phyloP scores from a whole-genome alignment of 2,329 filamentous ascomycete genomes.

The Cryphonectria radicalis region DNA sequence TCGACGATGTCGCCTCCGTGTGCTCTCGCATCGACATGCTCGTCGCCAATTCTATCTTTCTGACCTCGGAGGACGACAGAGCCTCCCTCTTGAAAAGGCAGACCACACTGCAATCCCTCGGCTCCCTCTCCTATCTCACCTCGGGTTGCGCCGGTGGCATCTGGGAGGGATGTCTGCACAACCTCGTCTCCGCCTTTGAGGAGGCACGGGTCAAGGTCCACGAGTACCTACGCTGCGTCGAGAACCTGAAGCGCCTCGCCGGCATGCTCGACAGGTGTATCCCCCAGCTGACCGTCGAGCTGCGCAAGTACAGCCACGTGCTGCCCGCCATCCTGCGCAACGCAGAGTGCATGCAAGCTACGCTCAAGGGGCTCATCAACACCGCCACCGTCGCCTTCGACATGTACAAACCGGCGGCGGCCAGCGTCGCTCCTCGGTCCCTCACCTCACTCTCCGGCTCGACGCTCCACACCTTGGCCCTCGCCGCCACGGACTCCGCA shows the following conservation, averaged over 20 bases:
- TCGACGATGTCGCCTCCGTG: conserved; percentile 8
- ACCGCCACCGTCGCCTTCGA: conserved; percentile 8
- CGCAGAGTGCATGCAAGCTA: conserved; percentile 18
- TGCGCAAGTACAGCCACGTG: conserved; percentile 15
- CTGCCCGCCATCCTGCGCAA: conserved; percentile 10
- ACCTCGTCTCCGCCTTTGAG: conserved; percentile 16
- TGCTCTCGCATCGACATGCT: conserved; percentile 13
- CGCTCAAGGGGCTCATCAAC: conserved; percentile 9
- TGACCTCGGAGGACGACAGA: conserved; percentile 9
- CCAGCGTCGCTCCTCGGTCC: not conserved
- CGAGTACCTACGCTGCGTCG: conserved; percentile 16
- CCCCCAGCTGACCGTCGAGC: not conserved
- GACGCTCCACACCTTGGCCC: not conserved
- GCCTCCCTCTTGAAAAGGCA: not conserved
- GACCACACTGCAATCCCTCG: not conserved
- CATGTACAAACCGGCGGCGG: not conserved
- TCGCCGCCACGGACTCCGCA: too few relatives aligned
- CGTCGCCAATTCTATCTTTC: conserved; percentile 7
- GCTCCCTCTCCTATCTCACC: conserved; percentile 16
- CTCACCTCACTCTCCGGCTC: not conserved
- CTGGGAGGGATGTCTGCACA: conserved; percentile 17
- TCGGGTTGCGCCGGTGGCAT: conserved; percentile 16
- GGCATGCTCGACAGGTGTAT: conserved; percentile 14
- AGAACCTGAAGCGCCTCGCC: conserved; percentile 14
- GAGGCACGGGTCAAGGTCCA: conserved; percentile 4